Conservation (phyloP, 2,329 filamentous ascomycete species). For the Colletotrichum cereale region DNA sequence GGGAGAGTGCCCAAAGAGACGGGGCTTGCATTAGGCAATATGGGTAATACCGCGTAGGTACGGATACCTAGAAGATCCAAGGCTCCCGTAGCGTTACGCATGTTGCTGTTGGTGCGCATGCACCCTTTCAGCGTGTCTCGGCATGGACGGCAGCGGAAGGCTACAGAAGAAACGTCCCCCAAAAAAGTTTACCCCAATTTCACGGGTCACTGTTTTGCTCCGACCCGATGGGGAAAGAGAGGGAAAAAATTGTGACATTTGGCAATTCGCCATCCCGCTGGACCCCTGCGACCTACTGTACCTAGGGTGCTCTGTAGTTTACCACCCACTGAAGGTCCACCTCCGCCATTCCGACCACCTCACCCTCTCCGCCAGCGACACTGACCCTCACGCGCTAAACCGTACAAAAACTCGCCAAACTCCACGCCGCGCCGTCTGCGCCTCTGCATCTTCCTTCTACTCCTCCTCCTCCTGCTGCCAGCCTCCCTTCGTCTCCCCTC, state of each 20-base stretch:
- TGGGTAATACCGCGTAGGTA: too few species aligned
- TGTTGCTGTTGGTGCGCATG: neutral
- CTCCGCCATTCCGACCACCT: slow-evolving; percentile 40
- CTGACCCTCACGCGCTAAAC: slow-evolving; percentile 25
- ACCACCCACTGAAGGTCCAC: slow-evolving; percentile 13
- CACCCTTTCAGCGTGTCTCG: neutral
- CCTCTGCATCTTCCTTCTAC: slow-evolving; percentile 13
- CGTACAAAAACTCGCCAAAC: slow-evolving; percentile 39
- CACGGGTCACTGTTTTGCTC: neutral
- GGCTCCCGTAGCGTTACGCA: neutral
- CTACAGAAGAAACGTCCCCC: slow-evolving; percentile 19
- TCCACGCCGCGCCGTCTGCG: slow-evolving; percentile 26
- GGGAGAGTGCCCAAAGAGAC: neutral
- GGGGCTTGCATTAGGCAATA: neutral
- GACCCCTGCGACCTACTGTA: slow-evolving; percentile 6
- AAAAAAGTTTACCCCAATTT: neutral
- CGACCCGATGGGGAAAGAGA: neutral
- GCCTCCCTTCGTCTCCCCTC: neutral
- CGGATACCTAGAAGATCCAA: too few species aligned
- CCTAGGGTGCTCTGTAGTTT: neutral
- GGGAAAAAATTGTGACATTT: slow-evolving; percentile 11
- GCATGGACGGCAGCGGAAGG: slow-evolving; percentile 12
- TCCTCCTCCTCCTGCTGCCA: slow-evolving; percentile 9
- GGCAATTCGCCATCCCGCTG: slow-evolving; percentile 36
- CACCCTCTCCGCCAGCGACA: slow-evolving; percentile 27